These are phyloP conservation scores for Fraxinus pennsylvanica DNA, from an alignment of 257 asterid species.

Conservation along the genomic window DNA sequence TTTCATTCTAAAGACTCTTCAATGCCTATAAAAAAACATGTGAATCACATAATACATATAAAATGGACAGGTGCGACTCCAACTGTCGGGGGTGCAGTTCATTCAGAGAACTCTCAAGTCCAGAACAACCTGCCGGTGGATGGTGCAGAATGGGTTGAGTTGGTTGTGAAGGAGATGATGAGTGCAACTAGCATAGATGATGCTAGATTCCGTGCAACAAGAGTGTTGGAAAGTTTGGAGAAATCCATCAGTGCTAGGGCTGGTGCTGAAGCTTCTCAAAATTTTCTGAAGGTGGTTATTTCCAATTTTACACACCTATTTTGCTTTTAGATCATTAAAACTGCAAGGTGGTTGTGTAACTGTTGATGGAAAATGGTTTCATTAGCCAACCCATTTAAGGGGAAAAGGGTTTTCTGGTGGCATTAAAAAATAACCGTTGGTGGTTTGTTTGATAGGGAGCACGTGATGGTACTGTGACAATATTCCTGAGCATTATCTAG, in stretches of 20 bases:
- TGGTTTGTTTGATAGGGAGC: background rate
- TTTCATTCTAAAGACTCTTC: background rate
- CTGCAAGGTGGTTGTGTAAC: background rate
- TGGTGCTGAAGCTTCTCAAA: conserved; percentile 51
- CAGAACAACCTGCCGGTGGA: conserved; percentile 47
- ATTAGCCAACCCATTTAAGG: background rate
- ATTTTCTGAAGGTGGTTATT: conserved; percentile 53
- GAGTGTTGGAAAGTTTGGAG: conserved; percentile 65
- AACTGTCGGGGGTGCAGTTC: conserved; percentile 28
- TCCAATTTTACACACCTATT: too few species aligned
- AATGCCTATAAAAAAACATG: background rate
- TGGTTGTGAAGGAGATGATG: conserved; percentile 67
- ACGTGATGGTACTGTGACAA: background rate
- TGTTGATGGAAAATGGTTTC: background rate
- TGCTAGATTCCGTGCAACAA: conserved; percentile 63
- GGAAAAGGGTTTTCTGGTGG: background rate
- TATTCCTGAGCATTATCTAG: too few species aligned
- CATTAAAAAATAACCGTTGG: background rate
- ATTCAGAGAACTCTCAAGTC: conserved; percentile 37
- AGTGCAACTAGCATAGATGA: conserved; percentile 69
- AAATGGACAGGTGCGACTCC: conserved; percentile 36
- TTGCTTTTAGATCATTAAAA: conserved; percentile 1
- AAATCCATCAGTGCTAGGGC: conserved; percentile 53
- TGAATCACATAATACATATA: conserved; percentile 3
- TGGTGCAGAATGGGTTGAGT: conserved; percentile 82